Conservation (phyloP, 139 green algal genomes). For the Dunaliella primolecta region DNA sequence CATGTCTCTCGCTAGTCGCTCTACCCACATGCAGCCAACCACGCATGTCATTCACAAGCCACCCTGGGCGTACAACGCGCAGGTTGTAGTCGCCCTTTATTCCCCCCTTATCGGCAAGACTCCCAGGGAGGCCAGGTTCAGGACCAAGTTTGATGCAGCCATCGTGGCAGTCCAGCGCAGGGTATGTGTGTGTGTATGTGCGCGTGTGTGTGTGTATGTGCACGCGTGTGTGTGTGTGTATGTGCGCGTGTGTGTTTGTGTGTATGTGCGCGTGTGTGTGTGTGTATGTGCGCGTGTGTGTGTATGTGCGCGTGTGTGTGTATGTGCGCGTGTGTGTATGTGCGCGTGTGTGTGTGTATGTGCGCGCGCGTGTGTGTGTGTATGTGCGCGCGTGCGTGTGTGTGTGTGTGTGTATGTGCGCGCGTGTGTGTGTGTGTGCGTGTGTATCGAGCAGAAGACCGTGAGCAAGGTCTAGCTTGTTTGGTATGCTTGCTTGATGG, state of each 20-base stretch:
- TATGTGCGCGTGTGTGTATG: too few species aligned
- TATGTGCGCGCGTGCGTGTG: too few species aligned
- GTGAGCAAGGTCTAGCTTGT: too few species aligned
- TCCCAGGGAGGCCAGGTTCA: neutral
- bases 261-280: too few species aligned
- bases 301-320: too few species aligned
- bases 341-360: too few species aligned
- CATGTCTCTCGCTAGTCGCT: neutral
- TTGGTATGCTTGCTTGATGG: too few species aligned
- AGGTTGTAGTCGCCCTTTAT: neutral
- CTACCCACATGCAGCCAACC: neutral
- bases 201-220: neutral
- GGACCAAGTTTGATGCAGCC: neutral
- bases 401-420: too few species aligned
- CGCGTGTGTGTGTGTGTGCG: too few species aligned
- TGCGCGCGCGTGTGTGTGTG: too few species aligned
- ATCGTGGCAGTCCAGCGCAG: neutral
- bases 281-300: too few species aligned
- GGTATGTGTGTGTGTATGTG: neutral
- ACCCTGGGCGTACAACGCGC: neutral
- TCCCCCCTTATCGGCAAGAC: neutral
- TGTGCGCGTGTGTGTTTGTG: neutral
- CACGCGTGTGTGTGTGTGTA: neutral
- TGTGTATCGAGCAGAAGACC: too few species aligned
- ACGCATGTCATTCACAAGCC: neutral